A percentile compares a stretch with the other conserved stretches of the same genome.
phyloP scores from a whole-genome alignment of 176 grass and related monocot species.

The Poa pratensis region DNA sequence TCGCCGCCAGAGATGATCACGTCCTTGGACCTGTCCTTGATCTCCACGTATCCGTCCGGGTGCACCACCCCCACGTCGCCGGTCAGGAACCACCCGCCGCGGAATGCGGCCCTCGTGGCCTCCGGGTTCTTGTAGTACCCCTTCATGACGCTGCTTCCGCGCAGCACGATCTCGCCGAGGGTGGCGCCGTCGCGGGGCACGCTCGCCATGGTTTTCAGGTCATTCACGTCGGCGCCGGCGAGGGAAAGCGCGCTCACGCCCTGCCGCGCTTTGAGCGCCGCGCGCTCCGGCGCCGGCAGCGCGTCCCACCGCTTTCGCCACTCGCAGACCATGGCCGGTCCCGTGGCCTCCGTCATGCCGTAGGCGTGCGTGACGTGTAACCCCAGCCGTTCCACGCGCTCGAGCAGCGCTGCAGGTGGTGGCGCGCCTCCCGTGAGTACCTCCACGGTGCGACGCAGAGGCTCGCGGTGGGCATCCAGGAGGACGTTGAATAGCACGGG shows the following conservation, averaged over 20 bases:
- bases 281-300: conserved; percentile 41
- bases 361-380: conserved; percentile 66
- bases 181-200: conserved; percentile 60
- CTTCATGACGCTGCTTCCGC: conserved; percentile 70
- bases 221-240: conserved; percentile 61
- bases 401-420: conserved; percentile 55
- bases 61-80: conserved; percentile 76
- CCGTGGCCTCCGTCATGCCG: conserved; percentile 72
- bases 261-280: conserved; percentile 63
- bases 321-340: conserved; percentile 64
- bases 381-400: conserved; percentile 49
- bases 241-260: conserved; percentile 65
- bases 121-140: conserved; percentile 63
- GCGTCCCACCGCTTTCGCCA: conserved; percentile 66
- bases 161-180: conserved; percentile 67
- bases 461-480: conserved; percentile 32
- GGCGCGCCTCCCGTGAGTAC: conserved; percentile 62
- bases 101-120: conserved; percentile 49
- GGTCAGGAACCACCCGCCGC: conserved; percentile 61
- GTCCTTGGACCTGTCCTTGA: conserved; percentile 76
- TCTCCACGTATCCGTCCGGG: conserved; percentile 74
- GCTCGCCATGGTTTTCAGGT: conserved; percentile 48
- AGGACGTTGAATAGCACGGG: conserved; percentile 64
- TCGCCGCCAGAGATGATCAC: conserved; percentile 71
- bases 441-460: neutral